Evolutionary conservation across 306 rosid genomes (phyloP).

Genomic region (Glycine soja): DNA sequence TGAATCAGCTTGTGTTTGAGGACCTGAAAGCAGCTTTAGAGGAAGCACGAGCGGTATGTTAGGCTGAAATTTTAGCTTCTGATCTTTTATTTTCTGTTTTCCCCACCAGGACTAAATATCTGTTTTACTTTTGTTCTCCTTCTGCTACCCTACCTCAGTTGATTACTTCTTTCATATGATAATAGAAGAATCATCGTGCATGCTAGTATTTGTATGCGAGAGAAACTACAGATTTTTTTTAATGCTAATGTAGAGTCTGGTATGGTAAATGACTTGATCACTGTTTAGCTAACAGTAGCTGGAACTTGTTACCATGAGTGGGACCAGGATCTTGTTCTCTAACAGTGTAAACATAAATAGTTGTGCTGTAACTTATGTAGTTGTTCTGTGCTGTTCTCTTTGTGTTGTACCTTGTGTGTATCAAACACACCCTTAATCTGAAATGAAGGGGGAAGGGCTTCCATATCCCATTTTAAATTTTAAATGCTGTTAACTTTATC

Average conservation of each 20-base stretch:
- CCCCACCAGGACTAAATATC: neutral
- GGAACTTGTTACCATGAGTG: neutral
- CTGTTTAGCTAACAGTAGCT: neutral
- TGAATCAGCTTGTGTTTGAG: slow-evolving; percentile 80
- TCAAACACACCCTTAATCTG: no score
- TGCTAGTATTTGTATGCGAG: neutral
- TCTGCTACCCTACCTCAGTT: neutral
- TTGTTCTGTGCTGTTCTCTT: no score
- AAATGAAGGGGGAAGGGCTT: no score
- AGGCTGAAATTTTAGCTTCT: slow-evolving; percentile 38
- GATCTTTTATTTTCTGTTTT: slow-evolving; percentile 32
- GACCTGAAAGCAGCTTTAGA: slow-evolving; percentile 94
- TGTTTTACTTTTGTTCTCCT: neutral
- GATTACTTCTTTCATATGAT: neutral
- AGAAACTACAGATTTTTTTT: neutral
- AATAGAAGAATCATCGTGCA: neutral
- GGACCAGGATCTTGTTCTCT: neutral
- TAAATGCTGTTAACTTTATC: neutral
- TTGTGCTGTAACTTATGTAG: no score
- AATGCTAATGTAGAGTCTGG: neutral
- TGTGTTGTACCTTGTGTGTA: no score
- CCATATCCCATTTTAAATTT: no score
- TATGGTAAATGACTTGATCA: neutral
- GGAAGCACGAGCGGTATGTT: slow-evolving; percentile 84
- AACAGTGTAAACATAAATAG: no score